Conservation (phyloP, 2,329 filamentous ascomycete genomes). For the Xylaria sp. region DNA sequence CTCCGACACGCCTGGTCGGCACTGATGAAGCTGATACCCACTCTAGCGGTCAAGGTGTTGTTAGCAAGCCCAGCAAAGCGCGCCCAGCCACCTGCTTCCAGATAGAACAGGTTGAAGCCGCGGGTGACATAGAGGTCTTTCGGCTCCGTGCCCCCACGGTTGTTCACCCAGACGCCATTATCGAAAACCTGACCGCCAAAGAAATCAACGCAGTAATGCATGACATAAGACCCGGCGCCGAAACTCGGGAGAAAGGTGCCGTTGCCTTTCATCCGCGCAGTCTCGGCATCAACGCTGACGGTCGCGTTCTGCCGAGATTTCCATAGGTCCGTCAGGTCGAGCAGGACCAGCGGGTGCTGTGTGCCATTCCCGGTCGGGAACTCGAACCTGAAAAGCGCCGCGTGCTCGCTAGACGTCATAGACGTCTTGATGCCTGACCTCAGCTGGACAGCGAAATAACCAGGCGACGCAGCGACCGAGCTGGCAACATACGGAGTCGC, state of each 20-base stretch:
- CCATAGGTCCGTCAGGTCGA: constrained; percentile 66
- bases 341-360: constrained; percentile 57
- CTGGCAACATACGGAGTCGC: constrained; percentile 46
- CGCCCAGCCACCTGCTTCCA: constrained; percentile 59
- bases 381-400: constrained; percentile 65
- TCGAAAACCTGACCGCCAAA: constrained; percentile 47
- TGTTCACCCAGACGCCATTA: constrained; percentile 48
- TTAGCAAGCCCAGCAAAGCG: constrained; percentile 54
- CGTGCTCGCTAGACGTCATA: constrained; percentile 65
- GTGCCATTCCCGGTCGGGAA: constrained; percentile 49
- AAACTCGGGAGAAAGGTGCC: constrained; percentile 67
- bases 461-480: constrained; percentile 55
- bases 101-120: constrained; percentile 49
- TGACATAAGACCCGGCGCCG: constrained; percentile 61
- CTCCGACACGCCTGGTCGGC: constrained; percentile 65
- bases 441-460: constrained; percentile 64
- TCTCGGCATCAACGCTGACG: constrained; percentile 54
- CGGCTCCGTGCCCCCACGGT: constrained; percentile 46
- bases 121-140: constrained; percentile 47
- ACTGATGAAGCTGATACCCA: constrained; percentile 69
- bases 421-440: constrained; percentile 59
- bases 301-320: constrained; percentile 55
- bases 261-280: constrained; percentile 61
- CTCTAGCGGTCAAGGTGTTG: constrained; percentile 59
- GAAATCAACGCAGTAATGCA: constrained; percentile 68